These are phyloP conservation scores for Penicillium verhagenii DNA, from an alignment of 495 filamentous ascomycete species.

Conservation along the genomic window DNA sequence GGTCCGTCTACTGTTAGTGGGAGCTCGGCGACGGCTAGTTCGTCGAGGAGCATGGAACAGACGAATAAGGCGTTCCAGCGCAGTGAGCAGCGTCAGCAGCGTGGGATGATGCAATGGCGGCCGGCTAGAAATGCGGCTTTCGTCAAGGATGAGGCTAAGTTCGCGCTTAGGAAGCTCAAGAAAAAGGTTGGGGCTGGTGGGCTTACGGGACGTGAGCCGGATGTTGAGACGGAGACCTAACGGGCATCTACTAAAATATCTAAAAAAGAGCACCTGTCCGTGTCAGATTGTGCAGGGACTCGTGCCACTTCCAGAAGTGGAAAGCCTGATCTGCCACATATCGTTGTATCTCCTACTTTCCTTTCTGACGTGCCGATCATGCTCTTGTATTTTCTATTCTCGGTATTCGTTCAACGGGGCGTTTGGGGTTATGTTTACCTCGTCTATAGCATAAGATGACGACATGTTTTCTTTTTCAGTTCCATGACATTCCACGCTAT, in stretches of 20 bases:
- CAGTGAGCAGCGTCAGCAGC: conserved; percentile 51
- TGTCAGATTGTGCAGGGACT: not conserved
- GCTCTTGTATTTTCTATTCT: not conserved
- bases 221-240: conserved; percentile 54
- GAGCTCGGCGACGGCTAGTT: conserved; percentile 6
- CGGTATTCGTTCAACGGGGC: too few species aligned
- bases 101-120: conserved; percentile 56
- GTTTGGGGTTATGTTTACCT: not conserved
- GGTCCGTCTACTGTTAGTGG: conserved; percentile 21
- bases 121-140: conserved; percentile 53
- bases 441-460: not conserved
- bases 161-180: conserved; percentile 45
- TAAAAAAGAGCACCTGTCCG: too few species aligned
- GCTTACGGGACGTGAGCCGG: conserved; percentile 49
- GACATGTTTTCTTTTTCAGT: not conserved
- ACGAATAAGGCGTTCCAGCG: conserved; percentile 40
- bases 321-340: too few species aligned
- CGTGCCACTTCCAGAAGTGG: not conserved
- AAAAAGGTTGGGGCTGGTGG: conserved; percentile 45
- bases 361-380: not conserved
- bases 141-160: conserved; percentile 52
- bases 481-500: not conserved
- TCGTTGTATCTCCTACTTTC: not conserved
- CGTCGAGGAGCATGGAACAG: conserved; percentile 16
- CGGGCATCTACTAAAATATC: not conserved